Evolutionary conservation across 108 stramenopile species (phyloP).

Genomic region (Discostella stelligeroides): DNA sequence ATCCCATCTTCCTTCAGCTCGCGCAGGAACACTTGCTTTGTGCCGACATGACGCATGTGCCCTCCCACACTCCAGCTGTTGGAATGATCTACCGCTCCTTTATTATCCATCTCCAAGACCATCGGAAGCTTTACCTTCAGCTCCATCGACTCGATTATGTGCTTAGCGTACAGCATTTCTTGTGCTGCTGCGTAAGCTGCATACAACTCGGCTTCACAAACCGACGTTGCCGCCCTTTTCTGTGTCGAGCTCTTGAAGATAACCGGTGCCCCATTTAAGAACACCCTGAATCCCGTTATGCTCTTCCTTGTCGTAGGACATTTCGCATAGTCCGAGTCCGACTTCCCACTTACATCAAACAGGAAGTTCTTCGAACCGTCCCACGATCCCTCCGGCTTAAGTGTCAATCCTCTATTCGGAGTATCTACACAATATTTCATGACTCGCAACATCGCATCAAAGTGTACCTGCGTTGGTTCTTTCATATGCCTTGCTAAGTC

Average conservation of each 20-base stretch:
- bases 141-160: constrained; percentile 21
- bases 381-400: no score
- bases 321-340: no score
- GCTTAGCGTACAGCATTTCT: constrained; percentile 25
- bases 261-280: constrained; percentile 29
- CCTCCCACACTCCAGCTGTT: no score
- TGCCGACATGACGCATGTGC: no score
- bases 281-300: constrained; percentile 18
- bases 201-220: no score
- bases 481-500: constrained; percentile 33
- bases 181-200: constrained; percentile 46
- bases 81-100: no score
- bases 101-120: constrained; percentile 46
- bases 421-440: no score
- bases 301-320: constrained; percentile 22
- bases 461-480: neutral
- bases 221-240: no score
- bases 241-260: constrained; percentile 37
- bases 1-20: constrained; percentile 23
- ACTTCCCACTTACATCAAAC: constrained; percentile 17
- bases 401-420: no score
- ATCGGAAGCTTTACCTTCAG: constrained; percentile 51
- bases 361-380: constrained; percentile 26
- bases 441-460: constrained; percentile 15
- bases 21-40: no score